Percentiles rank a stretch among this genome's conserved stretches.
These are phyloP conservation scores for Paramyrothecium roridum DNA, from an alignment of 2,329 filamentous ascomycete genomes.

Conservation along the genomic window DNA sequence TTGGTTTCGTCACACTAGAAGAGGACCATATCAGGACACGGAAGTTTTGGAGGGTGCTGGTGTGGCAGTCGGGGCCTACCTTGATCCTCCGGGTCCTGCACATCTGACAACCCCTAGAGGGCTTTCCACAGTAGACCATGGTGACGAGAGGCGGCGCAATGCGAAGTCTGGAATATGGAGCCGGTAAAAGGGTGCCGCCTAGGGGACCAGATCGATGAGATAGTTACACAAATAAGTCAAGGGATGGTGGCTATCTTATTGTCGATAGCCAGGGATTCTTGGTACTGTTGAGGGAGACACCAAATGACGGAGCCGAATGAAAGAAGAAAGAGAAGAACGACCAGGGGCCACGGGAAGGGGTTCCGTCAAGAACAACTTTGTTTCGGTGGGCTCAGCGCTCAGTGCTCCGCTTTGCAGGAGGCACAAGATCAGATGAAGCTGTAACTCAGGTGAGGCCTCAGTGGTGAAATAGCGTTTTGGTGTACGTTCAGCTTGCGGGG, in stretches of 20 bases:
- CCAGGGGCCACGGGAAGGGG: neutral
- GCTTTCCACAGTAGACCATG: conserved; percentile 66
- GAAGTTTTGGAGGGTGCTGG: neutral
- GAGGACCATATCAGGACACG: conserved; percentile 5
- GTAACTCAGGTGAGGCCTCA: neutral
- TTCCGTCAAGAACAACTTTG: neutral
- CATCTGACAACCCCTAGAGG: conserved; percentile 69
- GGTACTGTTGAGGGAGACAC: neutral
- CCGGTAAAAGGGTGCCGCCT: no score
- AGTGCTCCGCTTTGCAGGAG: no score
- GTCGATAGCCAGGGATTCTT: neutral
- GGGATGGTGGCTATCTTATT: neutral
- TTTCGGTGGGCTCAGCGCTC: neutral
- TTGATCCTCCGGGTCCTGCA: conserved; percentile 72
- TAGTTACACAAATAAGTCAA: no score
- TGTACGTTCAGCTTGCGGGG: neutral
- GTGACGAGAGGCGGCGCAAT: conserved; percentile 10
- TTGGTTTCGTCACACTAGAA: conserved; percentile 64
- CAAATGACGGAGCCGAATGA: neutral
- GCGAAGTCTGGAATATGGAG: no score
- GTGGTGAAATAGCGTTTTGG: neutral
- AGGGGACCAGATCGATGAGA: no score
- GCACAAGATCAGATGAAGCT: neutral
- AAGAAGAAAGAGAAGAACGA: neutral
- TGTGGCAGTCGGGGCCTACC: conserved; percentile 36